phyloP scores from a whole-genome alignment of 1,139 yeast genomes.

The Groenewaldozyma auringiensis region DNA sequence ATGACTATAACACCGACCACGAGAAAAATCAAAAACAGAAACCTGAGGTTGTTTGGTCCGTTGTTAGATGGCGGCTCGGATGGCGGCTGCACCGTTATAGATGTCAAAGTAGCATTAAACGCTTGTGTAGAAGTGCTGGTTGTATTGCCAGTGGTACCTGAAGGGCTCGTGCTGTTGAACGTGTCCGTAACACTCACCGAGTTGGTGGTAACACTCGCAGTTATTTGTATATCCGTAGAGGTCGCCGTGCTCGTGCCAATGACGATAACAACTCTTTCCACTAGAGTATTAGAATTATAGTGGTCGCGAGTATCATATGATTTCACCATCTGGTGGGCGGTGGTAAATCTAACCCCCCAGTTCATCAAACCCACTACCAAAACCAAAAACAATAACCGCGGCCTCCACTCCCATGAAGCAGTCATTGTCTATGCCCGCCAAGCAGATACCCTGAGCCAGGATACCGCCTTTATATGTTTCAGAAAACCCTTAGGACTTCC shows the following conservation, averaged over 20 bases:
- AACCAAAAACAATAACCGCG: not conserved
- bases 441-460: too few species aligned
- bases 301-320: too few species aligned
- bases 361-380: too few species aligned
- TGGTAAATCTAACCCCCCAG: too few species aligned
- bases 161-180: not conserved
- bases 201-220: not conserved
- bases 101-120: not conserved
- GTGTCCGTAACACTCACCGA: not conserved
- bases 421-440: not conserved
- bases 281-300: not conserved
- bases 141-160: not conserved
- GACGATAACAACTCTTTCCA: not conserved
- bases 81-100: not conserved
- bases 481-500: too few species aligned
- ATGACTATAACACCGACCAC: conserved; percentile 22
- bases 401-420: not conserved
- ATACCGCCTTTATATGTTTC: too few species aligned
- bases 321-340: too few species aligned
- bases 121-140: not conserved
- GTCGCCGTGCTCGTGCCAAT: not conserved
- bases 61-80: not conserved
- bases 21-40: conserved; percentile 23
- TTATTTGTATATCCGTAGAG: not conserved
- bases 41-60: conserved; percentile 14